Evolutionary conservation across 176 grass and related monocot species (phyloP).

Genomic region (Eragrostis curvula): DNA sequence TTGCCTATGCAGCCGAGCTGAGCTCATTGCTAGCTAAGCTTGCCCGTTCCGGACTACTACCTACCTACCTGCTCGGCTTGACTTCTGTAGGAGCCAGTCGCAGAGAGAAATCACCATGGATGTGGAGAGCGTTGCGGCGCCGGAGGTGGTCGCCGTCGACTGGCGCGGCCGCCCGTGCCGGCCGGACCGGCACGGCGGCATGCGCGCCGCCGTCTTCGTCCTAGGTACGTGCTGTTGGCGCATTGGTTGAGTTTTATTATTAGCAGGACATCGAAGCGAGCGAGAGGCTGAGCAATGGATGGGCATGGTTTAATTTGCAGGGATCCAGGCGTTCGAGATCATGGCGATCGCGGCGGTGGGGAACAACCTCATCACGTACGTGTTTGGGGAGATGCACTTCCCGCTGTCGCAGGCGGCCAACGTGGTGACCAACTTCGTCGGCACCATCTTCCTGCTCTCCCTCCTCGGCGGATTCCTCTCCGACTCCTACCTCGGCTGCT

Average conservation of each 20-base stretch:
- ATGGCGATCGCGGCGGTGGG: constrained; percentile 94
- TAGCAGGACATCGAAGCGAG: accelerated
- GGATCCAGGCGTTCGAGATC: constrained; percentile 90
- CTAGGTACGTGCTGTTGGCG: constrained; percentile 46
- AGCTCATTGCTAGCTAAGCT: not conserved
- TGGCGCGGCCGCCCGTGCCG: constrained; percentile 79
- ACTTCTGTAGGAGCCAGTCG: constrained; percentile 14
- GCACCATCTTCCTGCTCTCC: constrained; percentile 80
- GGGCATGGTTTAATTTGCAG: constrained; percentile 42
- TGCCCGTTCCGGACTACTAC: constrained; percentile 10
- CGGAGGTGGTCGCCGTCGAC: constrained; percentile 54
- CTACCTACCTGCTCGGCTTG: constrained; percentile 19
- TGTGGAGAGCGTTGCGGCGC: constrained; percentile 47
- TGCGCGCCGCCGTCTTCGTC: constrained; percentile 87
- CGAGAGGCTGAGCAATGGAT: not conserved
- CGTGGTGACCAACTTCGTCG: constrained; percentile 91
- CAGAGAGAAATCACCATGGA: constrained; percentile 28
- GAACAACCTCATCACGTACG: constrained; percentile 97
- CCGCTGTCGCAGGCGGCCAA: constrained; percentile 82
- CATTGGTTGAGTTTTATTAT: too few species aligned
- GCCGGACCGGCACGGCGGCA: constrained; percentile 67
- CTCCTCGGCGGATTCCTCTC: constrained; percentile 91
- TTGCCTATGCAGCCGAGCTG: constrained; percentile 27
- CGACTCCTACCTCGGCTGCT: constrained; percentile 94
- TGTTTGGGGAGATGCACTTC: constrained; percentile 94